phyloP scores from a whole-genome alignment of 257 asterid species.

The Rauvolfia tetraphylla region DNA sequence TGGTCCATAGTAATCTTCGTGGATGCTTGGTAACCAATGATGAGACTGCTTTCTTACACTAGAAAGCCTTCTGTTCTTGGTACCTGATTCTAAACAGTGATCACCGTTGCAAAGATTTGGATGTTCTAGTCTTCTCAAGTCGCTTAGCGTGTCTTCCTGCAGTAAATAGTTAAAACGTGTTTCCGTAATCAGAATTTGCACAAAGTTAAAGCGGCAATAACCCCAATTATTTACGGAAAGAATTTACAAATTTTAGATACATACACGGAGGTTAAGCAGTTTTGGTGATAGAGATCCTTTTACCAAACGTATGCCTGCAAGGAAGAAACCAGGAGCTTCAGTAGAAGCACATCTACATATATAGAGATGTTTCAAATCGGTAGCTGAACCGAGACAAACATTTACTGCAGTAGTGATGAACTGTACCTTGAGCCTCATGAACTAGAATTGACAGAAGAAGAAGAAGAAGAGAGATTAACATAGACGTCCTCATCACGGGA shows the following conservation, averaged over 20 bases:
- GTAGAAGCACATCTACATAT: background rate
- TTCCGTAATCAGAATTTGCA: background rate
- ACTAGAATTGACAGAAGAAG: conserved; percentile 39
- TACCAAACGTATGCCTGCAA: conserved; percentile 42
- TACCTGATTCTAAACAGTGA: conserved; percentile 50
- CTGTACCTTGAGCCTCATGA: conserved; percentile 48
- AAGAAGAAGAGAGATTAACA: conserved; percentile 37
- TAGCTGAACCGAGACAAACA: background rate
- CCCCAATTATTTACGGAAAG: no score
- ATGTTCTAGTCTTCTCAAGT: conserved; percentile 17
- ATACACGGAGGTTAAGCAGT: conserved; percentile 33
- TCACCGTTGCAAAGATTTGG: conserved; percentile 17
- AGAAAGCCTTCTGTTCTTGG: conserved; percentile 39
- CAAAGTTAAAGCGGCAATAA: background rate
- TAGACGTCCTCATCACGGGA: conserved; percentile 36
- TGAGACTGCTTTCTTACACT: conserved; percentile 44
- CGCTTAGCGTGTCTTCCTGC: conserved; percentile 22
- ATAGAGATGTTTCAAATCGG: background rate
- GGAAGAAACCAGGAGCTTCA: background rate
- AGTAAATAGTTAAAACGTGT: background rate
- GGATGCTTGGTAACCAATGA: conserved; percentile 73
- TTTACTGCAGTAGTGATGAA: background rate
- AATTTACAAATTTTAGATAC: background rate
- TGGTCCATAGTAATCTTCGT: conserved; percentile 86
- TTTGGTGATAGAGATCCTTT: conserved; percentile 24